Base-by-base conservation (phyloP, 2,329 filamentous ascomycete genomes). In the Pyrenophora graminea region DNA sequence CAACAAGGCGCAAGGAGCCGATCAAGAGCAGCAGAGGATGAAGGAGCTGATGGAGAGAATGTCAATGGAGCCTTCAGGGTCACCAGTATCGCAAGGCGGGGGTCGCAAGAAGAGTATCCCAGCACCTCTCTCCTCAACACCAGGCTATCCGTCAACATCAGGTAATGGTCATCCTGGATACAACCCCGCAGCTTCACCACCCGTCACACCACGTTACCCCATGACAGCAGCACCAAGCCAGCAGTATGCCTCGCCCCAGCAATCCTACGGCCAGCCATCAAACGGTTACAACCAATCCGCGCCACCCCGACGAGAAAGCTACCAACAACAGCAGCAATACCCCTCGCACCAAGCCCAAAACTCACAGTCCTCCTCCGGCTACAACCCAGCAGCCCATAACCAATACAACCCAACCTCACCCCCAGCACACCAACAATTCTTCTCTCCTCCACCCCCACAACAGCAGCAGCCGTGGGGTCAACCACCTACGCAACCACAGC, bases 1-100 rank as follows among this genome's bases (percentile, higher is more conserved):
- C 61, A 85, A 88, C 43, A 87, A 87, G 64, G 82, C 84, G 4
- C 84, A 81, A 43, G 87, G 77, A 32, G 91, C 91, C 27, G 91
- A 96, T 64, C 81, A 89, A 45, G 93, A 97, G 71, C 87, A 90
- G 49, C 91, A 96, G 66, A 85, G 93, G 48, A 77, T 99, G 48
- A 86, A 90, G 50, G 89, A 89, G 36, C 79, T 99, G 34, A 97
- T 99, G 94, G 92, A 97, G 68, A 85, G 92, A 46, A 93, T 97
- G 85, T 92, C 91, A 1, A 88, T 97, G 76, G 90, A 93, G 33
- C 70, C 71, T 8, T 72, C 71, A 1, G 59, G 58, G 6, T 71
- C 70, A 1, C 71, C 71, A 6, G 63, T 69, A 8, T 73, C 71
- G 12, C 55, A 60, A 32, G 63, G 63, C 8, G 56, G 57, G 34